phyloP scores from a whole-genome alignment of 768 basidiomycete genomes.

The Saitozyma sp. region DNA sequence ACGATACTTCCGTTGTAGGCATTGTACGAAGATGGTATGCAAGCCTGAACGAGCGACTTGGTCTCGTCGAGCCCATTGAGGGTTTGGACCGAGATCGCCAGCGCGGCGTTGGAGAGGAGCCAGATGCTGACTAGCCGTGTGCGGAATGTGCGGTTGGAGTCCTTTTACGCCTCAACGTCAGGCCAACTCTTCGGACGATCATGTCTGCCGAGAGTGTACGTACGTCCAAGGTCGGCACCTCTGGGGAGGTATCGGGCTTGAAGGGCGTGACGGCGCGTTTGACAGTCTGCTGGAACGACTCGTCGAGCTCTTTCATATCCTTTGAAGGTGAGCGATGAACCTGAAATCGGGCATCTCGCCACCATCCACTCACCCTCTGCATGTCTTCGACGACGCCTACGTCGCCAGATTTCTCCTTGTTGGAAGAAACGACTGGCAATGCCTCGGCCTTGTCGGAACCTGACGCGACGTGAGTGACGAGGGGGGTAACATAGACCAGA shows the following conservation, averaged over 20 bases:
- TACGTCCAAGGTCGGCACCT: conserved; percentile 45
- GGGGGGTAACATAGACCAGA: too few relatives aligned
- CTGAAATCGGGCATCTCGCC: not conserved
- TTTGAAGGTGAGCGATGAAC: conserved; percentile 1
- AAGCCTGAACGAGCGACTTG: conserved; percentile 29
- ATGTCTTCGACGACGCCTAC: conserved; percentile 82
- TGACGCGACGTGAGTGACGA: not conserved
- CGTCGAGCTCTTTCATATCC: conserved; percentile 71
- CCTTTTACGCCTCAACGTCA: conserved; percentile 14
- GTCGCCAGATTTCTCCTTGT: conserved; percentile 69
- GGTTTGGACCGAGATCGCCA: conserved; percentile 45
- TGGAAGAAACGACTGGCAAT: conserved; percentile 82
- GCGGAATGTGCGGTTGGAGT: conserved; percentile 48
- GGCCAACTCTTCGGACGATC: not conserved
- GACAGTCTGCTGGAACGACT: conserved; percentile 83
- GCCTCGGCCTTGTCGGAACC: conserved; percentile 81
- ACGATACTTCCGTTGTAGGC: conserved; percentile 23
- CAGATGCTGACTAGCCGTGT: conserved; percentile 48
- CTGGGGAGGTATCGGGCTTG: conserved; percentile 18
- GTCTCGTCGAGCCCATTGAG: conserved; percentile 48
- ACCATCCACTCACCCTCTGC: conserved; percentile 59
- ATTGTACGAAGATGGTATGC: conserved; percentile 28
- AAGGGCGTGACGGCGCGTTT: conserved; percentile 41
- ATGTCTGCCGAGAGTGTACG: conserved; percentile 7
- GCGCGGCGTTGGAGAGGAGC: conserved; percentile 48